Percentiles rank a stretch among this genome's conserved stretches.
phyloP scores from a whole-genome alignment of 257 asterid species.

The Perilla frutescens region DNA sequence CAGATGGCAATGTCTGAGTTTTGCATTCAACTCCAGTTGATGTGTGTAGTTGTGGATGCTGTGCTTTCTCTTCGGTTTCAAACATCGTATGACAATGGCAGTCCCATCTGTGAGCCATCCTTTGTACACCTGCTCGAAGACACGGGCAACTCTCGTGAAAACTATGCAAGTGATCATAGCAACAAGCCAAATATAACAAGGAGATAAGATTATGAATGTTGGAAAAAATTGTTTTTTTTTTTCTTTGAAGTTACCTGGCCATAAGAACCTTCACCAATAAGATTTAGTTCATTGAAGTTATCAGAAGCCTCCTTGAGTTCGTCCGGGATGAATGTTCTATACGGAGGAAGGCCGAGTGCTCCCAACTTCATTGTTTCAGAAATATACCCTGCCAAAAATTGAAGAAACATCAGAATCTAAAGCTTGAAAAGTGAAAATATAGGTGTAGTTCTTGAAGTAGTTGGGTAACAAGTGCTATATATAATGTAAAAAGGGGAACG shows the following conservation, averaged over 20 bases:
- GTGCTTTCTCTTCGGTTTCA: slow-evolving; percentile 61
- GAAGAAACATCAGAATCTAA: no score
- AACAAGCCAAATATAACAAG: no score
- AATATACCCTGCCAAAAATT: slow-evolving; percentile 62
- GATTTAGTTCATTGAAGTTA: slow-evolving; percentile 58
- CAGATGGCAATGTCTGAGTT: slow-evolving; percentile 72
- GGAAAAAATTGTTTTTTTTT: no score
- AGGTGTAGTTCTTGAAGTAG: no score
- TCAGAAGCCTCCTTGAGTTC: slow-evolving; percentile 86
- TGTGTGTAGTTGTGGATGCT: slow-evolving; percentile 63
- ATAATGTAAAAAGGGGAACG: no score
- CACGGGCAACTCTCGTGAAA: no score
- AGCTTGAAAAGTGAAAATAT: no score
- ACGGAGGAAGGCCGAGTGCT: slow-evolving; percentile 67
- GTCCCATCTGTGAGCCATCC: slow-evolving; percentile 74
- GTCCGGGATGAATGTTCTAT: slow-evolving; percentile 71
- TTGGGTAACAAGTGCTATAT: no score
- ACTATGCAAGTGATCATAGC: no score
- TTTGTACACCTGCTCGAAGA: slow-evolving; percentile 52
- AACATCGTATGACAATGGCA: slow-evolving; percentile 61
- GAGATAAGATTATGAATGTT: no score
- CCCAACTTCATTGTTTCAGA: slow-evolving; percentile 86
- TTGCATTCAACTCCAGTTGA: slow-evolving; percentile 69
- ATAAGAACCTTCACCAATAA: slow-evolving; percentile 65
- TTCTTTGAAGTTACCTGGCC: slow-evolving; percentile 57